phyloP scores from a whole-genome alignment of 2,329 filamentous ascomycete genomes.

The Trichoderma sp. region DNA sequence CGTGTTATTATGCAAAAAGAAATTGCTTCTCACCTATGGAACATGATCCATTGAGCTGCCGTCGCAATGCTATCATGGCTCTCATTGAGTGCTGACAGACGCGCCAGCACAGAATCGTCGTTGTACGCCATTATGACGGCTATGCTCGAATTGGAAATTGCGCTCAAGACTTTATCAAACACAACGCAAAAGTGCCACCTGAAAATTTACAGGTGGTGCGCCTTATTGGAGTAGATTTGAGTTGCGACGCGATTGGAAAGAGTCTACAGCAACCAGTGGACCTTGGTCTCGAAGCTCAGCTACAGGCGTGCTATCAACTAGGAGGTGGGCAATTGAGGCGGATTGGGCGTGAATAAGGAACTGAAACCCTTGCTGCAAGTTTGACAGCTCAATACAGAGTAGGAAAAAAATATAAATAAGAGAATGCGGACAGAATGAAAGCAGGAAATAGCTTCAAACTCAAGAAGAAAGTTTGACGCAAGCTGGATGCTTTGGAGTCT shows the following conservation, averaged over 20 bases:
- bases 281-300: slow-evolving; percentile 15
- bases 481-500: slow-evolving; percentile 29
- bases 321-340: slow-evolving; percentile 1
- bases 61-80: slow-evolving; percentile 96
- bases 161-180: background rate
- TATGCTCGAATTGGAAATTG: background rate
- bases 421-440: background rate
- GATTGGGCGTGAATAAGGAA: background rate
- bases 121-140: slow-evolving; percentile 79
- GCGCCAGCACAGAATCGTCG: slow-evolving; percentile 92
- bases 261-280: slow-evolving; percentile 39
- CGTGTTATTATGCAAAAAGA: background rate
- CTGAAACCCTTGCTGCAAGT: background rate
- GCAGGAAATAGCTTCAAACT: background rate
- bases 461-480: slow-evolving; percentile 32
- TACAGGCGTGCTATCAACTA: slow-evolving; percentile 15
- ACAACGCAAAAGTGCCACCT: background rate
- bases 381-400: background rate
- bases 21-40: slow-evolving; percentile 72
- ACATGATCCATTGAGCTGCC: slow-evolving; percentile 99
- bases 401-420: background rate
- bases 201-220: slow-evolving; percentile 31
- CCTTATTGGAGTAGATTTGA: slow-evolving; percentile 31
- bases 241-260: slow-evolving; percentile 37
- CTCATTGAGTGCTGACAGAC: slow-evolving; percentile 93